Evolutionary conservation across 73 alveolate species (phyloP).

Genomic region (Breviolum minutum): DNA sequence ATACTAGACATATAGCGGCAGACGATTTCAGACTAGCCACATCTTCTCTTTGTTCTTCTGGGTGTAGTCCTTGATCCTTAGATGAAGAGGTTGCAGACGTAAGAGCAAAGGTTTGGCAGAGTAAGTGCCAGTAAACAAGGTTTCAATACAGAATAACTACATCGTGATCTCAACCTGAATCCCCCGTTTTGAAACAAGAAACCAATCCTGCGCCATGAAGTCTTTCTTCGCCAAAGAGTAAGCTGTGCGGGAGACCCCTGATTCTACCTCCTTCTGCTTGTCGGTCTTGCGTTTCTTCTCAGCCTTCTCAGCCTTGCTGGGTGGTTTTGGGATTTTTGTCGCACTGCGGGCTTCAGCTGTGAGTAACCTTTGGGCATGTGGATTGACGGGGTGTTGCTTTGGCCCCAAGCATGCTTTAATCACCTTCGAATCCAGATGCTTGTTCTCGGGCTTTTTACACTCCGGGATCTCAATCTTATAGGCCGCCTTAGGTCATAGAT

Average conservation of each 20-base stretch:
- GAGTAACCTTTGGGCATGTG: conserved; percentile 7
- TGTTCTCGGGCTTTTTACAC: not conserved
- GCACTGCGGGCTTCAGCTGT: not conserved
- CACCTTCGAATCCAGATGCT: not conserved
- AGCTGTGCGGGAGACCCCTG: not conserved
- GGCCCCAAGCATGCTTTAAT: not conserved
- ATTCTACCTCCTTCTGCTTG: not conserved
- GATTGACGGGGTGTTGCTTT: not conserved
- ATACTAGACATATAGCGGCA: too few relatives aligned
- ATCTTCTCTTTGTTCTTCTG: not conserved
- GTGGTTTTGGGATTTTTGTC: not conserved
- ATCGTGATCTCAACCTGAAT: too few relatives aligned
- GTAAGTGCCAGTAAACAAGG: not conserved
- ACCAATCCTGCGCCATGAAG: not conserved
- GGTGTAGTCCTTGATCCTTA: not conserved
- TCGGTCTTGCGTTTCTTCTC: not conserved
- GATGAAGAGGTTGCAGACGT: too few relatives aligned
- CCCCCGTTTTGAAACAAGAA: not conserved
- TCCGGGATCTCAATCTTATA: conserved; percentile 9
- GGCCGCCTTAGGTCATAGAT: not conserved
- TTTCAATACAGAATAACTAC: not conserved
- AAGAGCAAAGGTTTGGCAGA: not conserved
- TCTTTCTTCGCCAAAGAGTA: not conserved
- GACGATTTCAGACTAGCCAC: not conserved
- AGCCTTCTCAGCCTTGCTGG: not conserved